A percentile compares a stretch with the other conserved stretches of the same genome.
Conservation (phyloP, 306 rosid genomes). For the Mucuna pruriens region DNA sequence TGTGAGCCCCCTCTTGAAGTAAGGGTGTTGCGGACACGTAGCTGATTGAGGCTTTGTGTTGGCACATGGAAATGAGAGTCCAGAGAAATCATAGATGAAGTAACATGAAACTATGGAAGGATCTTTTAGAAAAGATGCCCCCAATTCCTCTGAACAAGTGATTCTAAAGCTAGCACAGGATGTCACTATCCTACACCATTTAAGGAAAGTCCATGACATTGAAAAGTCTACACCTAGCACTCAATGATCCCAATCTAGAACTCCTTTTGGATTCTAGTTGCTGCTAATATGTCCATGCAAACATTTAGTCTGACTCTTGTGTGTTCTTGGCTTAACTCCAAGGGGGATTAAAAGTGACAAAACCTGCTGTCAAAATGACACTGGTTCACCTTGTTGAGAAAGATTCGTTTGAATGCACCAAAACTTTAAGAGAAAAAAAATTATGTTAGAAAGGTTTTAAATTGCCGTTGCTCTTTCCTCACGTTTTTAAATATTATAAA, state of each 20-base stretch:
- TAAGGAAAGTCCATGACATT: conserved; percentile 31
- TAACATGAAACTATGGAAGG: conserved; percentile 17
- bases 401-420: background rate
- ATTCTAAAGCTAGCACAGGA: conserved; percentile 40
- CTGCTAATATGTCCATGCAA: background rate
- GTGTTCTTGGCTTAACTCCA: conserved; percentile 4
- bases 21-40: conserved; percentile 28
- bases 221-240: conserved; percentile 27
- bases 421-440: too few species aligned
- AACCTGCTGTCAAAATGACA: conserved; percentile 30
- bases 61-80: conserved; percentile 47
- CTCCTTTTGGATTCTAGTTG: conserved; percentile 23
- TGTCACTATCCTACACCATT: conserved; percentile 38
- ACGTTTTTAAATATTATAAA: too few species aligned
- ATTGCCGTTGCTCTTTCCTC: too few species aligned
- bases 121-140: conserved; percentile 26
- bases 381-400: conserved; percentile 2
- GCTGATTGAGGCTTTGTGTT: conserved; percentile 32
- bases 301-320: background rate
- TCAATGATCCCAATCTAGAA: conserved; percentile 38
- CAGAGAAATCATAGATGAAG: background rate
- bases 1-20: conserved; percentile 36
- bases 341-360: conserved; percentile 18
- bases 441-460: too few species aligned
- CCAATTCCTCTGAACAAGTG: conserved; percentile 8